Percentiles rank a stretch among this genome's conserved stretches.
Evolutionary conservation across 805 yeast genomes (phyloP).

Genomic region (Saturnispora quitensis): DNA sequence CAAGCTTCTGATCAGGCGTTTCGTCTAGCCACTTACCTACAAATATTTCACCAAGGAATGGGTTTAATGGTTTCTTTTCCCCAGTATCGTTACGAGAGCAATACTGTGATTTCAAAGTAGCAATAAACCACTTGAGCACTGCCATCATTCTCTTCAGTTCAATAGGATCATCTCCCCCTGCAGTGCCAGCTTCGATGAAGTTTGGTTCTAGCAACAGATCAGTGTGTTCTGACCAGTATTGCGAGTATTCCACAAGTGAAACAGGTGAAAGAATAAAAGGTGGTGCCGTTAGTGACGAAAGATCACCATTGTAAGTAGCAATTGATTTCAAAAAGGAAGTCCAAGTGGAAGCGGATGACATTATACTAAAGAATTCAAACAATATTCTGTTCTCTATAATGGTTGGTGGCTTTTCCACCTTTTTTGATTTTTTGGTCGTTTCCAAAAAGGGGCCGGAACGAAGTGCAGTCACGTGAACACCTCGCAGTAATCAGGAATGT

Average conservation of each 20-base stretch:
- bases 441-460: not conserved
- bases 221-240: constrained; percentile 93
- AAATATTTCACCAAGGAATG: constrained; percentile 90
- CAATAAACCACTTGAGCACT: constrained; percentile 84
- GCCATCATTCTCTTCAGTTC: constrained; percentile 63
- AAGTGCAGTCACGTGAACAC: not conserved
- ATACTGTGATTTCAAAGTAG: constrained; percentile 87
- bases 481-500: not conserved
- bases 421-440: not conserved
- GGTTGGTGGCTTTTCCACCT: not conserved
- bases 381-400: not conserved
- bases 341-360: constrained; percentile 52
- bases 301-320: constrained; percentile 88
- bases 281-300: constrained; percentile 92
- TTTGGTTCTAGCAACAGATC: constrained; percentile 72
- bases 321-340: constrained; percentile 83
- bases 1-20: constrained; percentile 40
- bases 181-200: constrained; percentile 28
- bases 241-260: constrained; percentile 83
- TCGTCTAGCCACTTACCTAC: constrained; percentile 77
- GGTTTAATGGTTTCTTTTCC: constrained; percentile 95
- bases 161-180: constrained; percentile 35
- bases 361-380: not conserved
- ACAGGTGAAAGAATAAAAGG: constrained; percentile 91
- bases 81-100: constrained; percentile 83